phyloP scores from a whole-genome alignment of 495 filamentous ascomycete species.

The Stereocaulon alpinum region DNA sequence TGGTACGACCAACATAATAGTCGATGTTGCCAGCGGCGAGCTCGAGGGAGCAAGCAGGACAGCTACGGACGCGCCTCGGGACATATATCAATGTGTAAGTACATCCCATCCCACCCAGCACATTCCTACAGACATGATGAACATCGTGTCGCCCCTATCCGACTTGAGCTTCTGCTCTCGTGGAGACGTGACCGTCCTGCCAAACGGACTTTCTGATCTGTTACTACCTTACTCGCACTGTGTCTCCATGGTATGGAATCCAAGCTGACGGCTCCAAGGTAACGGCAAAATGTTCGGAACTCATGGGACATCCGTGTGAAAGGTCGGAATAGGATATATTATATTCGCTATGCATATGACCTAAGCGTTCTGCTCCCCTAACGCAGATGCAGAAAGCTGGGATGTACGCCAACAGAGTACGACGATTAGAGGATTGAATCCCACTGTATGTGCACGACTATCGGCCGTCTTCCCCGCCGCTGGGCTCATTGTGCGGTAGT shows the following conservation, averaged over 20 bases:
- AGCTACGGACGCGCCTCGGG: neutral
- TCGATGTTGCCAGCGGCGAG: neutral
- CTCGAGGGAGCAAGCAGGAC: neutral
- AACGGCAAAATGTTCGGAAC: too few relatives aligned
- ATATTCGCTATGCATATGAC: too few relatives aligned
- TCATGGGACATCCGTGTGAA: too few relatives aligned
- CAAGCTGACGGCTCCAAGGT: neutral
- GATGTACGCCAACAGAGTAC: too few relatives aligned
- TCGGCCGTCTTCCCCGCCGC: neutral
- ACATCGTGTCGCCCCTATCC: constrained; percentile 10
- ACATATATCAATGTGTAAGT: neutral
- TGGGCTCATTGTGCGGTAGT: too few relatives aligned
- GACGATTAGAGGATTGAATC: too few relatives aligned
- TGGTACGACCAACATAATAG: too few relatives aligned
- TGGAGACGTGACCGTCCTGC: constrained; percentile 9
- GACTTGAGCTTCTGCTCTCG: neutral
- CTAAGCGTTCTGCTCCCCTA: too few relatives aligned
- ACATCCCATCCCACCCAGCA: neutral
- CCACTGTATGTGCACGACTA: neutral
- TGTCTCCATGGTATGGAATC: neutral
- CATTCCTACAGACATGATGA: neutral
- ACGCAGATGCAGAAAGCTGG: too few relatives aligned
- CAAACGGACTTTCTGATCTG: constrained; percentile 11
- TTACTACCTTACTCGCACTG: neutral
- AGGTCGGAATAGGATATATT: too few relatives aligned